Conservation (phyloP, 2,329 filamentous ascomycete genomes). For the Trichoderma koningii region DNA sequence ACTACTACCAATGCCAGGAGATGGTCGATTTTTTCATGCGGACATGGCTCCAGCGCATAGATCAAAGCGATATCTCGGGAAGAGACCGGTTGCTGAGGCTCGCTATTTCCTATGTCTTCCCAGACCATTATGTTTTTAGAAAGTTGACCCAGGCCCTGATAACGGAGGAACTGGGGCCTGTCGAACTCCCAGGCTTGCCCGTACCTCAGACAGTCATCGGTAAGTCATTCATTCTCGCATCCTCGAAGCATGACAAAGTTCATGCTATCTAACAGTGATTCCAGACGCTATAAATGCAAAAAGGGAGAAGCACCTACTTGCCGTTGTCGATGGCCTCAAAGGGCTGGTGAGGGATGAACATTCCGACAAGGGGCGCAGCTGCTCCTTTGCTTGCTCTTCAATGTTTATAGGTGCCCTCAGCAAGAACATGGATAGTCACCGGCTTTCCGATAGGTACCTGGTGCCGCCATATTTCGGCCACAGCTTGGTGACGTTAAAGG, state of each 20-base stretch:
- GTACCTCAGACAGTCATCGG: not conserved
- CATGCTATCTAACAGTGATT: not conserved
- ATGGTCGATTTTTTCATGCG: slow-evolving; percentile 43
- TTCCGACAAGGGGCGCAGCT: not conserved
- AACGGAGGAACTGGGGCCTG: not conserved
- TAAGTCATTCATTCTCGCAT: not conserved
- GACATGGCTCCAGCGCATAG: not conserved
- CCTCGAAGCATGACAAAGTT: not conserved
- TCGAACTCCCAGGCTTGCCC: slow-evolving; percentile 5
- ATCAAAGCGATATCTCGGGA: not conserved
- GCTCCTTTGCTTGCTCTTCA: slow-evolving; percentile 15
- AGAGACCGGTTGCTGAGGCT: slow-evolving; percentile 1
- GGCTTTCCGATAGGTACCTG: not conserved
- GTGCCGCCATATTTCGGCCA: not conserved
- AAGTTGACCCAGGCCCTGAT: not conserved
- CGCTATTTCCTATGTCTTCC: not conserved
- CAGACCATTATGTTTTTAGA: not conserved
- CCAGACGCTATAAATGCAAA: not conserved
- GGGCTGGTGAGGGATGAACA: not conserved
- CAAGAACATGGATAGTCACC: not conserved
- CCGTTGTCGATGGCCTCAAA: not conserved
- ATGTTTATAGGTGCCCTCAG: slow-evolving; percentile 6
- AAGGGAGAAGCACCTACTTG: not conserved
- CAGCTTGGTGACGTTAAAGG: not conserved
- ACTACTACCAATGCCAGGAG: slow-evolving; percentile 47